Evolutionary conservation across 371 early-diverging fungal species (phyloP), one percentile per base, ranked within the genome.

Genomic region (Cladochytrium tenue): DNA sequence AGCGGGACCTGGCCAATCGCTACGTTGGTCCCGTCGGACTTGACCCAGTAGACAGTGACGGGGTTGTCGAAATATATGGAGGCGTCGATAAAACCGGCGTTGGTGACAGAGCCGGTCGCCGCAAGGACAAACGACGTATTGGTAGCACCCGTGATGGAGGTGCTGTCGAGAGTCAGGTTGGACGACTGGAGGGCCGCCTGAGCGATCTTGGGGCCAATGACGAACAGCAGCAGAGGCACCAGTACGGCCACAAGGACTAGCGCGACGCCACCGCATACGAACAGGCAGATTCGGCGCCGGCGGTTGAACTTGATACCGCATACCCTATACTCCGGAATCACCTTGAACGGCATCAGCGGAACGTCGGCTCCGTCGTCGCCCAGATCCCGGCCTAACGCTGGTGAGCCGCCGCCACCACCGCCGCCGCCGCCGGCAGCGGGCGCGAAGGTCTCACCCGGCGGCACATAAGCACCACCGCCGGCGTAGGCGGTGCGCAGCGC

Each of bases 51-150:
- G 36, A 88, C 81, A 13, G 70, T 74, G 51, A 88, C 73, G 5
- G 73, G 72, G 17, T 59, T 69, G 31, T 85, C 84, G 79, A 88
- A 88, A 15, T 69, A 53, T 59, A 88, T 86, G 0, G 72, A 67
- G 13, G 87, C 88, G 55, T 71, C 76, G 69, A 88, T 74, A 17
- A 81, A 82, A 53, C 88, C 88, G n/a, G 88, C 84, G 32, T 81
- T 70, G 26, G 76, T 66, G 69, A 86, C 82, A 4, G 71, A 56
- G 36, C 88, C 88, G 51, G 64, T 58, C 76, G 84, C 78, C 34
- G 73, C 73, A 26, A 84, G 76, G 52, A 75, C 80, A 76, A 85
- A 84, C 27, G 62, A 63, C 25, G 67, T 63, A n/a, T 82, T 75
- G 2, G 80, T 73, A 26, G 81, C 74, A 27, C 76, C 71, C 2